Evolutionary conservation across 2,329 filamentous ascomycete species (phyloP), one percentile per base, ranked within the genome.

Genomic region (Pseudogymnoascus sp.): DNA sequence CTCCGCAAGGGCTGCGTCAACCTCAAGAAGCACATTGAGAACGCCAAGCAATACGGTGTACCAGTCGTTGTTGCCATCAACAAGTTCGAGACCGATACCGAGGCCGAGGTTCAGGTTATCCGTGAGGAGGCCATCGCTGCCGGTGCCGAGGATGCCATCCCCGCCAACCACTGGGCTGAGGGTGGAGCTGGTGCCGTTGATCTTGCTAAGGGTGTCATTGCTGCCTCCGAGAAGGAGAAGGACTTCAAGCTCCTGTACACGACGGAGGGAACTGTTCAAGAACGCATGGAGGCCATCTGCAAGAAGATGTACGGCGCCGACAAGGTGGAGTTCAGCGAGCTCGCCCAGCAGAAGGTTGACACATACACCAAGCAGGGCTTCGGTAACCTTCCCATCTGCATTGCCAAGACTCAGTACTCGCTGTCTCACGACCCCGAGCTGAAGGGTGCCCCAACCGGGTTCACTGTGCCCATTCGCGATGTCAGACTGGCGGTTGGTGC

Each of bases 351-450:
- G 80, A 97, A 99, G 85, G 89, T 97, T 68, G 93, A 97, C 74
- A 93, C 88, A 6, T 99, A 97, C 78, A 93, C 90, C 34, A 86
- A 86, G 74, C 95, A 97, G 77, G 95, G 95, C 54, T 96, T 93
- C 71, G 89, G 89, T 21, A 91, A 96, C 76, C 80, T 99, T 68
- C 95, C 95, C 37, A 96, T 97, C 73, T 99, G 95, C 76, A 85
- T 97, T 68, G 95, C 95, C 67, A 99, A 99, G 86, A 99, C 95
- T 12, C 95, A 99, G 77, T 99, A 99, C 80, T 96, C 91, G 36
- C 83, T 99, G 60, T 95, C 89, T 64, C 93, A 97, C 76, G 92
- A 99, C 75, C 89, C 93, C 2, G 86, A 90, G 10, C 82, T 97
- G 71, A 99, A 99, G 84, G 95, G 95, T 67, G 95, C 95, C 7